phyloP scores from a whole-genome alignment of 768 basidiomycete species.

The Kwoniella mangroviensis region DNA sequence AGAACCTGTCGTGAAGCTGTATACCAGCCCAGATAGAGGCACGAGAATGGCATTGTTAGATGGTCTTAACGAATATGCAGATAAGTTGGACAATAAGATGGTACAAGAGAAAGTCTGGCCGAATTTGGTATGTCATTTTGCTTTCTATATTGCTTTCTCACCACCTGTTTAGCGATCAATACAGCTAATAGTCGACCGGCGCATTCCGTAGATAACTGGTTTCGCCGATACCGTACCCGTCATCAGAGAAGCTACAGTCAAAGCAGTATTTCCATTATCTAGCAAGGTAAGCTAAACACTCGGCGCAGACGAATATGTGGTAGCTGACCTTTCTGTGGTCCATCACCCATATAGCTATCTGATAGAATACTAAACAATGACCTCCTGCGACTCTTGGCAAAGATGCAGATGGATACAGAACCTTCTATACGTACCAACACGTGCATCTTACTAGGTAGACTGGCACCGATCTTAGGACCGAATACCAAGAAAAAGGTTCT shows the following conservation, averaged over 20 bases:
- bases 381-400: conserved; percentile 86
- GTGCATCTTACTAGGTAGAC: conserved; percentile 89
- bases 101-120: conserved; percentile 92
- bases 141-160: not conserved
- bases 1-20: conserved; percentile 80
- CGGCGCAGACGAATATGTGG: not conserved
- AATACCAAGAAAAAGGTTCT: conserved; percentile 96
- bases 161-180: not conserved
- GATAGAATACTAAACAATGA: conserved; percentile 97
- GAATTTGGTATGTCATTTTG: conserved; percentile 70
- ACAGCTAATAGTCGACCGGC: not conserved
- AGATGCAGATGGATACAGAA: conserved; percentile 89
- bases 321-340: not conserved
- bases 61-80: conserved; percentile 77
- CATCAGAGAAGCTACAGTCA: conserved; percentile 91
- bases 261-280: conserved; percentile 79
- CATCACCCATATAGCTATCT: conserved; percentile 65
- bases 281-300: conserved; percentile 67
- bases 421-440: conserved; percentile 96
- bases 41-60: conserved; percentile 93
- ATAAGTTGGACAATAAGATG: conserved; percentile 80
- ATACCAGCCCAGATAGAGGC: conserved; percentile 85
- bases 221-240: conserved; percentile 93
- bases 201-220: conserved; percentile 77
- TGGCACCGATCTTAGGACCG: conserved; percentile 80